Evolutionary conservation across 352 stramenopile genomes (phyloP).

Genomic region (Plasmopara halstedii): DNA sequence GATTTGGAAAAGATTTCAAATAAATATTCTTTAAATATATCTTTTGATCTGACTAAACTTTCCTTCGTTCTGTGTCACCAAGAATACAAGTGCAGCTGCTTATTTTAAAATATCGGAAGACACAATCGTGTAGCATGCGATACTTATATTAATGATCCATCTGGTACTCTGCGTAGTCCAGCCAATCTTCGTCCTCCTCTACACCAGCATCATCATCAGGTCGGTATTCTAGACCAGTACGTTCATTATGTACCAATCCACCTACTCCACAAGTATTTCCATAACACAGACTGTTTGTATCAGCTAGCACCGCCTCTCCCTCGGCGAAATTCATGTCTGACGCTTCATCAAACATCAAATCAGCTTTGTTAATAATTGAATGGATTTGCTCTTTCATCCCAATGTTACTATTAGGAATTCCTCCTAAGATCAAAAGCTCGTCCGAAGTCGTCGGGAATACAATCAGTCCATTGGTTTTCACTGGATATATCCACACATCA

Average conservation of each 20-base stretch:
- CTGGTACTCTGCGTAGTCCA: conserved; percentile 1
- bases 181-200: conserved; percentile 1
- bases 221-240: background rate
- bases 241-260: conserved; percentile 1
- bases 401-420: conserved; percentile 1
- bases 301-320: background rate
- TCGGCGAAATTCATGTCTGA: background rate
- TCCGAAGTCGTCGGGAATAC: background rate
- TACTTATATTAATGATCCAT: conserved; percentile 4
- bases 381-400: background rate
- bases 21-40: no score
- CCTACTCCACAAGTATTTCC: background rate
- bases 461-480: background rate
- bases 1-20: no score
- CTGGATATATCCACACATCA: background rate
- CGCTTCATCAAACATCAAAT: background rate
- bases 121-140: no score
- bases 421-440: conserved; percentile 1
- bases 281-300: background rate
- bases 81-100: no score
- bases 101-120: no score
- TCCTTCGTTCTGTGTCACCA: no score
- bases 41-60: no score
- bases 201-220: background rate
- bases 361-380: background rate